Percentiles rank a stretch among this genome's conserved stretches.
phyloP scores from a whole-genome alignment of 1,139 yeast genomes.

The Debaryomycetaceae sp. region DNA sequence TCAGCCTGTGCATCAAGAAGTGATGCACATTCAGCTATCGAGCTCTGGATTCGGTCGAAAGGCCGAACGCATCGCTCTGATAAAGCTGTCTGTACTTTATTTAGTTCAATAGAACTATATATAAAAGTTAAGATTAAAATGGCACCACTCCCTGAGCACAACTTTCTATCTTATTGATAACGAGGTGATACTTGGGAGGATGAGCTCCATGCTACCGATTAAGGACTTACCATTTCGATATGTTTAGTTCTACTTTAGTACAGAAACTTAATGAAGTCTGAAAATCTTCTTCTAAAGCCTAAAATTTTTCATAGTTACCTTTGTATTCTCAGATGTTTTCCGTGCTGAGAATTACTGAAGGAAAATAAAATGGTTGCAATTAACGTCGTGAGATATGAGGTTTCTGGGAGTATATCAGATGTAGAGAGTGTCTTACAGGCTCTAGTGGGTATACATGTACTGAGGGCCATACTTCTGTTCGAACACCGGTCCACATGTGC shows the following conservation, averaged over 20 bases:
- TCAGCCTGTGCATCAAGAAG: constrained; percentile 49
- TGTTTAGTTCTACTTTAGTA: neutral
- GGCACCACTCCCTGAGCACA: constrained; percentile 37
- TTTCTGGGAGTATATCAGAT: too few relatives aligned
- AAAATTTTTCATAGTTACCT: constrained; percentile 1
- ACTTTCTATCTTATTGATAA: constrained; percentile 17
- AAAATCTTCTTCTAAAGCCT: constrained; percentile 4
- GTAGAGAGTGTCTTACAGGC: too few relatives aligned
- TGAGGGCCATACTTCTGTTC: too few relatives aligned
- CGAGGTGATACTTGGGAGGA: constrained; percentile 22
- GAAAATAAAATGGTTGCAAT: too few relatives aligned
- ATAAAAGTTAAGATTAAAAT: constrained; percentile 5
- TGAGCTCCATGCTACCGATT: constrained; percentile 15
- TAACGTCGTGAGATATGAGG: too few relatives aligned
- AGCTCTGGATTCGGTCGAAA: neutral
- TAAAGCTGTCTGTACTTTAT: constrained; percentile 3
- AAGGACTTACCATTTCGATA: neutral
- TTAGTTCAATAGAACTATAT: neutral
- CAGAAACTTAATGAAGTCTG: neutral
- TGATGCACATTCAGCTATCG: constrained; percentile 22
- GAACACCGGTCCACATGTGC: too few relatives aligned
- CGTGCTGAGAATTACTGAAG: neutral
- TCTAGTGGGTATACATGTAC: too few relatives aligned
- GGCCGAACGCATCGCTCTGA: neutral
- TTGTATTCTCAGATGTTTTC: neutral